Evolutionary conservation across 495 filamentous ascomycete species (phyloP), one percentile per base, ranked within the genome.

Genomic region (Penicillium nucicola): DNA sequence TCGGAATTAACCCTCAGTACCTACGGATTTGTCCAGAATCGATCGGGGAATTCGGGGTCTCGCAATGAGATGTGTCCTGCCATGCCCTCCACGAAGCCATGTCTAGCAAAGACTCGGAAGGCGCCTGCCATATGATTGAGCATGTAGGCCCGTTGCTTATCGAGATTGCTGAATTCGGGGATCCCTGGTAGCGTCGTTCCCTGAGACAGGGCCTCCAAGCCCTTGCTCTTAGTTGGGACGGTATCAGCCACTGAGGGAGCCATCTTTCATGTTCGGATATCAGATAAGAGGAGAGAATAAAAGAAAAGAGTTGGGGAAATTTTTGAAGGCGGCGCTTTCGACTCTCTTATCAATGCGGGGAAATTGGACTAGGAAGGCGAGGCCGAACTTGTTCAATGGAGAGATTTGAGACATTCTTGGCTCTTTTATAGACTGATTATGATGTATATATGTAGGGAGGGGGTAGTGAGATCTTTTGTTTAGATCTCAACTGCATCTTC

Each of bases 81-180:
- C 41, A 61, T 67, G 8, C 68, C 67, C 42, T 72, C 68, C 0
- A 47, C 37, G 25, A 57, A 72, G n/a, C 61, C 61, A 7, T 62
- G 50, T 19, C 65, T 51, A 4, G 58, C 56, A 30, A 66, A 71
- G 6, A 65, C 50, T 4, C 65, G 53, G 46, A 71, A 71, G 1
- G 67, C 67, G 2, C 60, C 65, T 4, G 63, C 67, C 58, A 71
- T 83, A 61, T 84, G 80, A 13, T 71, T 59, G 11, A 83, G 23
- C 18, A 41, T 25, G 13, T 41, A 41, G 3, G 20, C 38, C 19
- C 38, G 10, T 4, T 41, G 38, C 11, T 12, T 41, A 12, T 25
- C 38, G 13, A 41, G 8, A 25, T 14, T 23, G 12, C 4, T 25
- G 9, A 79, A 80, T 2, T 59, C 71, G 11, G 55, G 55, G 17